Evolutionary conservation across 768 basidiomycete genomes (phyloP), one percentile per base, ranked within the genome.

Genomic region (Glaciozyma martinii): DNA sequence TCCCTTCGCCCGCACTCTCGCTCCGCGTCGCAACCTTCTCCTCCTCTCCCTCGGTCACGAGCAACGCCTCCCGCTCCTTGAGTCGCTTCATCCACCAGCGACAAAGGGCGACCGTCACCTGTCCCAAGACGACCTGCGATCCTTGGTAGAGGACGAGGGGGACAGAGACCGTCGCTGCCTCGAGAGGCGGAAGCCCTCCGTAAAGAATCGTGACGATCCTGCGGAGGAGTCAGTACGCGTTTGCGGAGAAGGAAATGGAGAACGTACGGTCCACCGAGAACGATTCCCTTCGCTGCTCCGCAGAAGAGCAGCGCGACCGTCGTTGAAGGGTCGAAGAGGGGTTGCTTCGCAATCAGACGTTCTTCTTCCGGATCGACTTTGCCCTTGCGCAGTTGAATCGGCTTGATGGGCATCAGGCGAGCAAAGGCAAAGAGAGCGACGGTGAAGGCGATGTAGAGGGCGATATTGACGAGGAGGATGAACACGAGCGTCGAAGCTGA

Each of bases 81-180:
- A 56, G 25, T 27, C 64, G 57, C 25, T 23, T 15, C 19, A 43
- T 57, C 75, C 75, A 76, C 10, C 61, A 40, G 19, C 67, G 66
- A 18, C 75, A 67, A 4, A 73, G 54, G 23, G 50, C 63, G 6
- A 75, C 72, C 40, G 73, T 67, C 16, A 70, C 54, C 53, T 75
- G 72, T 0, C 72, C 74, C 1, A 71, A 56, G n/a, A 73, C 66
- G 56, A 74, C 67, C 47, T 74, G 71, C 19, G 70, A 68, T 7
- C 71, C 75, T 43, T 75, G 74, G 47, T 73, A 76, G 8, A 76
- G 64, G 8, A 76, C 72, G 55, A 76, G 70, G 30, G 75, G 75
- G 18, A 76, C 61, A 2, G 72, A 67, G 21, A 75, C 70, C 5
- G 68, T 69, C 3, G 70, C 71, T 1, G 67, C 44, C 1, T 67